phyloP scores from a whole-genome alignment of 2,329 filamentous ascomycete species.

The Sporothrix euskadiensis region DNA sequence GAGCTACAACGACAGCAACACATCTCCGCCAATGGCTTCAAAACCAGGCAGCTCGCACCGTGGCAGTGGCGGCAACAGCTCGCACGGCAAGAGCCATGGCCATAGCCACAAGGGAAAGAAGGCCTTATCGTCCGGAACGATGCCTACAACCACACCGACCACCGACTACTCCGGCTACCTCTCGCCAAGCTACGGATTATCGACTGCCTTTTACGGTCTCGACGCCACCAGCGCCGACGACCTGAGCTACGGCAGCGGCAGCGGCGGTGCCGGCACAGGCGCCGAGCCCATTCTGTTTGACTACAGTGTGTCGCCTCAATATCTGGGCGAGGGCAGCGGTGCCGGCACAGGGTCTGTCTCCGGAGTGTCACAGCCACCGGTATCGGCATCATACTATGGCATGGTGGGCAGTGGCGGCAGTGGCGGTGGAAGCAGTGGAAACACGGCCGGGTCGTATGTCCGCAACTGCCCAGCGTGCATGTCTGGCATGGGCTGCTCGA shows the following conservation, averaged over 20 bases:
- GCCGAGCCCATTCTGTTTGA: conserved; percentile 30
- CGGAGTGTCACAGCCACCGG: conserved; percentile 2
- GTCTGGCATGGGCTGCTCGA: conserved; percentile 31
- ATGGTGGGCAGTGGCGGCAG: conserved; percentile 6
- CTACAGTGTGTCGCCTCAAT: conserved; percentile 31
- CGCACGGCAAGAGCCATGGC: not conserved
- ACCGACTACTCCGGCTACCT: conserved; percentile 22
- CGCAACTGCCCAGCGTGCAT: conserved; percentile 28
- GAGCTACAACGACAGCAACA: not conserved
- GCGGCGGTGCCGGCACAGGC: conserved; percentile 16
- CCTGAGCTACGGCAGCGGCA: conserved; percentile 10
- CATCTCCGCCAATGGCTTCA: not conserved
- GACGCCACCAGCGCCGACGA: conserved; percentile 31
- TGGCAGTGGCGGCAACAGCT: not conserved
- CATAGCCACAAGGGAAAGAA: conserved; percentile 19
- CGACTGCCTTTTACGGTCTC: conserved; percentile 28
- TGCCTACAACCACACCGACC: not conserved
- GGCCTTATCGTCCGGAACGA: not conserved
- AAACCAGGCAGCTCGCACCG: not conserved
- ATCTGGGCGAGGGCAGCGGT: conserved; percentile 14
- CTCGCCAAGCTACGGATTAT: conserved; percentile 12
- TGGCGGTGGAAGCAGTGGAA: not conserved
- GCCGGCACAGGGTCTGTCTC: not conserved
- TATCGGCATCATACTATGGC: conserved; percentile 23
- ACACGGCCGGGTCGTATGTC: not conserved